Evolutionary conservation across 2,329 filamentous ascomycete genomes (phyloP).

Genomic region (Diaporthe longicolla): DNA sequence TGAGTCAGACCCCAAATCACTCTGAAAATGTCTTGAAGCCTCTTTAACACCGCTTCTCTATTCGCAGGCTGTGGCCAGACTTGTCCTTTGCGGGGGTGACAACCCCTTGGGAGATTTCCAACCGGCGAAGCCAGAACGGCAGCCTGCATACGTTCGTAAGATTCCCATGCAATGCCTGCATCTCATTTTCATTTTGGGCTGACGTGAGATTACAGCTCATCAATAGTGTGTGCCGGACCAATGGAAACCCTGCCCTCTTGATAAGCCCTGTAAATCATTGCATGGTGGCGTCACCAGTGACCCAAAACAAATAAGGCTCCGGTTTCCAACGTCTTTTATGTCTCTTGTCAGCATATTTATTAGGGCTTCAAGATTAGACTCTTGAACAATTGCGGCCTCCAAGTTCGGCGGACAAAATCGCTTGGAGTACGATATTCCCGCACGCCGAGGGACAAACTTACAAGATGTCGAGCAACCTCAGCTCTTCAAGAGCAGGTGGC

Average conservation of each 20-base stretch:
- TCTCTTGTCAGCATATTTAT: not conserved
- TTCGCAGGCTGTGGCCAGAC: too few species aligned
- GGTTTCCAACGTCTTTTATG: not conserved
- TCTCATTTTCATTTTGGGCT: not conserved
- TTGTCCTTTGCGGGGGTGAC: too few species aligned
- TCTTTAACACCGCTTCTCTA: not conserved
- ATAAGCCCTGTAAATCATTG: not conserved
- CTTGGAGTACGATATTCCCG: not conserved
- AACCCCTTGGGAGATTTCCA: not conserved
- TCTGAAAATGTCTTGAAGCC: not conserved
- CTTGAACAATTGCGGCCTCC: too few species aligned
- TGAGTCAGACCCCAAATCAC: not conserved
- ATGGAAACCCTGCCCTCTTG: not conserved
- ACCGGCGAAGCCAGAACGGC: not conserved
- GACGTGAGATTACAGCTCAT: constrained; percentile 7
- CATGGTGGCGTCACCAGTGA: not conserved
- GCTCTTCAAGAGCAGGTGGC: not conserved
- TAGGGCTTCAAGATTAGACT: not conserved
- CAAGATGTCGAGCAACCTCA: constrained; percentile 3
- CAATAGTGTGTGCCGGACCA: not conserved
- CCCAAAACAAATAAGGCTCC: not conserved
- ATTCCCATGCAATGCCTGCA: not conserved
- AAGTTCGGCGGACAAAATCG: fast-evolving
- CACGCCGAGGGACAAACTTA: not conserved
- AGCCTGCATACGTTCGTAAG: not conserved